These are phyloP conservation scores for Aristolochia contorta DNA, from an alignment of 164 flowering plant genomes.

Conservation along the genomic window DNA sequence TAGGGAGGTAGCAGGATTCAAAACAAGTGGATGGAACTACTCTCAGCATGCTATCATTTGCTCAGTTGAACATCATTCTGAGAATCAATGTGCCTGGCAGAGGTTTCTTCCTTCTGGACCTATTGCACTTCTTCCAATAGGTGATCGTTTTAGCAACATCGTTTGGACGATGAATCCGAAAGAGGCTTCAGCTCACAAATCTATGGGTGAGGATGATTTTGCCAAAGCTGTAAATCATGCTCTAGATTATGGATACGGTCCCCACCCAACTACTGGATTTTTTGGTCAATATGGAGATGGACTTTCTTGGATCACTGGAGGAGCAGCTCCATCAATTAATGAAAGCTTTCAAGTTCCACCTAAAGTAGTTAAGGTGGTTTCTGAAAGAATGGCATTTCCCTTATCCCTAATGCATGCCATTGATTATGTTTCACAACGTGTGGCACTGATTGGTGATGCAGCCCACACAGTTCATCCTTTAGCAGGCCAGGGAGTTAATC, in stretches of 20 bases:
- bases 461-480: slow-evolving; percentile 98
- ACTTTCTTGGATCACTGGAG: slow-evolving; percentile 40
- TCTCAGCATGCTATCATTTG: slow-evolving; percentile 90
- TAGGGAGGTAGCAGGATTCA: slow-evolving; percentile 77
- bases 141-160: slow-evolving; percentile 85
- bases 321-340: slow-evolving; percentile 23
- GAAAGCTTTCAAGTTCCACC: slow-evolving; percentile 84
- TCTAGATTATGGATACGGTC: slow-evolving; percentile 78
- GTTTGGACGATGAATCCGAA: slow-evolving; percentile 95
- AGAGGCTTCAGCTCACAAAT: slow-evolving; percentile 47
- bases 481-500: slow-evolving; percentile 98
- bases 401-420: slow-evolving; percentile 77
- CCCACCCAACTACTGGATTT: slow-evolving; percentile 54
- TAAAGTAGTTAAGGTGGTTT: slow-evolving; percentile 50
- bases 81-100: slow-evolving; percentile 91
- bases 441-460: slow-evolving; percentile 91
- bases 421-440: slow-evolving; percentile 56
- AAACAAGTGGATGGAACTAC: slow-evolving; percentile 86
- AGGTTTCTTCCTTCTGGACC: slow-evolving; percentile 92
- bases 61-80: slow-evolving; percentile 66
- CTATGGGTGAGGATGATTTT: slow-evolving; percentile 64
- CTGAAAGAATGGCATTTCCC: slow-evolving; percentile 90
- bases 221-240: slow-evolving; percentile 67
- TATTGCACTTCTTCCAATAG: slow-evolving; percentile 86
- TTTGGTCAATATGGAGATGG: slow-evolving; percentile 18